Base-by-base conservation (phyloP, 805 yeast genomes). In the Lachancea quebecensis region DNA sequence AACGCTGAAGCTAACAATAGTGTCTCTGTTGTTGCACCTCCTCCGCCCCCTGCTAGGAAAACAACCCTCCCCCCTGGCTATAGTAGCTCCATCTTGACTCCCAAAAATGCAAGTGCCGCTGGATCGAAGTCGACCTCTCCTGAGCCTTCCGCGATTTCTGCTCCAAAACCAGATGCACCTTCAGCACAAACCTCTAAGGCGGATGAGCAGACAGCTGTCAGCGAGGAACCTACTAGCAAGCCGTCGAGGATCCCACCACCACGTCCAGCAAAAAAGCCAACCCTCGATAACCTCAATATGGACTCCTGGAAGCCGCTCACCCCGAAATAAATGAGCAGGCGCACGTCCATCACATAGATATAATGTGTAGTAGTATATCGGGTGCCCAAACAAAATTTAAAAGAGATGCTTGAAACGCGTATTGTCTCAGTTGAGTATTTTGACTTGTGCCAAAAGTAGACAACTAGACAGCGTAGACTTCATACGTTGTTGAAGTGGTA, bases 261-360 rank as follows among this genome's bases (percentile, higher is more conserved):
- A 1, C 50, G 59, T 18, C 67, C 69, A 9, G 51, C 54, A 8
- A 58, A 59, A 42, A 56, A 61, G 40, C 60, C 59, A 7, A 55
- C 56, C 39, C 31, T 54, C 17, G 55, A 51, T 17, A 46, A 49
- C 18, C 42, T 57, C 39, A 47, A 64, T 2, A 63, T 73, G 70
- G 68, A 74, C 6, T 73, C 74, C 21, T 75, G 79, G 80, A 72
- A 71, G 42, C 79, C 79, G 4, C 59, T 74, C 41, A 65, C 71
- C 17, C 80, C 79, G 6, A 73, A 72, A 52, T 74, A 56, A 44
- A 30, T 25, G 15, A 21, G 7, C 7, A 7, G 4, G 25, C 4
- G 25, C 25, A 30, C 33, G 8, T 12, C 14, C 33, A 9, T 30
- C 33, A 30, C 8, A 30, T 30, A 30, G 33, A 21, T 4, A 21